Conservation (phyloP, 2,329 filamentous ascomycete genomes). For the Podosphaera fusca region DNA sequence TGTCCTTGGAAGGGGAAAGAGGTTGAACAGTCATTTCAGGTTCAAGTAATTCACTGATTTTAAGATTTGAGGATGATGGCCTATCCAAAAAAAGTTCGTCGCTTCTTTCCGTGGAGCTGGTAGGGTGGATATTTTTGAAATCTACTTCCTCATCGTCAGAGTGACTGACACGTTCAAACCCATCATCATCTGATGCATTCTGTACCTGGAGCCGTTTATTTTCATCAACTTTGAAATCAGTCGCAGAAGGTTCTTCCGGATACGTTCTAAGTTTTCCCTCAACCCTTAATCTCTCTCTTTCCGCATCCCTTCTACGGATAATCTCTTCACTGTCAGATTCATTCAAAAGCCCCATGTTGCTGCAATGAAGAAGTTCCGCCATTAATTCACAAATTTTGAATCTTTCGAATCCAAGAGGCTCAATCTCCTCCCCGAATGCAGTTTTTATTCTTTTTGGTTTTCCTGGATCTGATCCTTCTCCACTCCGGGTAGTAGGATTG, state of each 20-base stretch:
- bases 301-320: conserved; percentile 54
- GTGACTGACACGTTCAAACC: conserved; percentile 70
- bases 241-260: conserved; percentile 16
- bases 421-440: conserved; percentile 75
- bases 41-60: conserved; percentile 33
- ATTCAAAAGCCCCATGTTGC: conserved; percentile 93
- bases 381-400: conserved; percentile 99
- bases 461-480: conserved; percentile 32
- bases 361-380: conserved; percentile 92
- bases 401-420: conserved; percentile 85
- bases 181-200: conserved; percentile 68
- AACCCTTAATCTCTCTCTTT: conserved; percentile 55
- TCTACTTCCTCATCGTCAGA: conserved; percentile 48
- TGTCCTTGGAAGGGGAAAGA: conserved; percentile 28
- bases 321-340: conserved; percentile 75
- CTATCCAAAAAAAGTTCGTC: conserved; percentile 62
- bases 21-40: conserved; percentile 32
- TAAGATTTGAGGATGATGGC: conserved; percentile 43
- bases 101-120: conserved; percentile 30
- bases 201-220: conserved; percentile 52
- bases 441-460: conserved; percentile 56
- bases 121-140: conserved; percentile 25
- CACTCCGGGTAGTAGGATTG: conserved; percentile 36
- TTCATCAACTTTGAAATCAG: conserved; percentile 43
- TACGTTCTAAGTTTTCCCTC: conserved; percentile 44